A percentile compares a stretch with the other conserved stretches of the same genome.
These are phyloP conservation scores for Fusarium luffae DNA, from an alignment of 2,329 filamentous ascomycete species.

Conservation along the genomic window DNA sequence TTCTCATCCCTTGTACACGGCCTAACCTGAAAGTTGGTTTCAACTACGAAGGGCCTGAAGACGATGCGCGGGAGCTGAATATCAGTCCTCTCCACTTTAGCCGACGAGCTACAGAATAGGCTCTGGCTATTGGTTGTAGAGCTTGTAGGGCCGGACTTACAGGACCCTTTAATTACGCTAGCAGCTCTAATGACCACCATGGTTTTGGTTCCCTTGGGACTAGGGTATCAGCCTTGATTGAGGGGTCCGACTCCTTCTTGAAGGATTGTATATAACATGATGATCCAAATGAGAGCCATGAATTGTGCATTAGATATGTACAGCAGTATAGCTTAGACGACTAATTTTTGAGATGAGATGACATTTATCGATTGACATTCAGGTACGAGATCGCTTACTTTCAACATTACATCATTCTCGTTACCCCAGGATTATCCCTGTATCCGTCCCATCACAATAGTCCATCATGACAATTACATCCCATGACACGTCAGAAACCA, in stretches of 20 bases:
- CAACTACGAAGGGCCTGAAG: slow-evolving; percentile 13
- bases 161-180: slow-evolving; percentile 40
- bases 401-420: slow-evolving; percentile 23
- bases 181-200: slow-evolving; percentile 29
- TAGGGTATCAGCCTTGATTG: slow-evolving; percentile 33
- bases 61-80: slow-evolving; percentile 27
- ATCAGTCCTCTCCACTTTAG: slow-evolving; percentile 21
- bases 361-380: background rate
- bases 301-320: background rate
- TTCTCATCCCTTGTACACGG: slow-evolving; percentile 18
- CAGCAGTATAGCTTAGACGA: too few species aligned
- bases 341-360: background rate
- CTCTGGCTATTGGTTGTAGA: slow-evolving; percentile 19
- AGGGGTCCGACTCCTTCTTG: slow-evolving; percentile 3
- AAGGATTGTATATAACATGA: background rate
- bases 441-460: background rate
- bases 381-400: background rate
- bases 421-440: slow-evolving; percentile 25
- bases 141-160: slow-evolving; percentile 33
- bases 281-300: too few species aligned
- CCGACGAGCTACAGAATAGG: slow-evolving; percentile 16
- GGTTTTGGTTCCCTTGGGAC: background rate
- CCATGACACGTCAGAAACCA: background rate
- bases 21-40: slow-evolving; percentile 18
- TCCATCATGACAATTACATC: slow-evolving; percentile 14